A percentile compares a stretch with the other conserved stretches of the same genome.
Evolutionary conservation across 805 yeast species (phyloP).

Genomic region (Metschnikowia orientalis): DNA sequence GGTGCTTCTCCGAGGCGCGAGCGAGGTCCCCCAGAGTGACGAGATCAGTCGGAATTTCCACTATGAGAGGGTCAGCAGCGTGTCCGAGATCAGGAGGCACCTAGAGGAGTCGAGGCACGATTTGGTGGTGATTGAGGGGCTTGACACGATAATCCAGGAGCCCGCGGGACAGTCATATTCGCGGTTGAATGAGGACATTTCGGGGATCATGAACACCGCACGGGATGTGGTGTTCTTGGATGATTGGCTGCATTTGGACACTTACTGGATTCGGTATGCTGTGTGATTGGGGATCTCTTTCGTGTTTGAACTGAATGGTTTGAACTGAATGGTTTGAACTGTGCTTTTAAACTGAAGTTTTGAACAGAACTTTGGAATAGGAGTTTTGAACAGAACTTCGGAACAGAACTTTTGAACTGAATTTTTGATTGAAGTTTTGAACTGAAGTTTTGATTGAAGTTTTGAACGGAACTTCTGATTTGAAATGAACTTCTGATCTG

Average conservation of each 20-base stretch:
- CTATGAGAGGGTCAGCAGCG: constrained; percentile 14
- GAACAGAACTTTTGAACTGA: no score
- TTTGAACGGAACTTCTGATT: no score
- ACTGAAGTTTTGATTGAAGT: no score
- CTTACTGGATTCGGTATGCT: constrained; percentile 10
- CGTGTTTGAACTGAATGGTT: no score
- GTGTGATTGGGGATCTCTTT: no score
- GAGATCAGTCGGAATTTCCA: constrained; percentile 8
- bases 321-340: no score
- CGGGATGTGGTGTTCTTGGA: constrained; percentile 12
- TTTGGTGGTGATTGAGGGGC: constrained; percentile 15
- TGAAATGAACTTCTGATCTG: no score
- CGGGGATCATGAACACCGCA: constrained; percentile 6
- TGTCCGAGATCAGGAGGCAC: constrained; percentile 8
- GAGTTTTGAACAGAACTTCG: no score
- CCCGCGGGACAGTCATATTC: constrained; percentile 6
- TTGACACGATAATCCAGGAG: constrained; percentile 17
- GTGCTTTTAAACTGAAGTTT: no score
- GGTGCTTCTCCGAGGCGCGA: constrained; percentile 12
- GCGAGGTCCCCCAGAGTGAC: constrained; percentile 2
- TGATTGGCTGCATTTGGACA: constrained; percentile 14
- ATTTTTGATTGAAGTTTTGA: no score
- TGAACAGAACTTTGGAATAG: no score
- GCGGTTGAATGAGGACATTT: constrained; percentile 11
- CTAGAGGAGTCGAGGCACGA: constrained; percentile 2